Percentiles rank a stretch among this genome's conserved stretches.
phyloP scores from a whole-genome alignment of 148 eudicot species.

The Chenopodium berlandieri region DNA sequence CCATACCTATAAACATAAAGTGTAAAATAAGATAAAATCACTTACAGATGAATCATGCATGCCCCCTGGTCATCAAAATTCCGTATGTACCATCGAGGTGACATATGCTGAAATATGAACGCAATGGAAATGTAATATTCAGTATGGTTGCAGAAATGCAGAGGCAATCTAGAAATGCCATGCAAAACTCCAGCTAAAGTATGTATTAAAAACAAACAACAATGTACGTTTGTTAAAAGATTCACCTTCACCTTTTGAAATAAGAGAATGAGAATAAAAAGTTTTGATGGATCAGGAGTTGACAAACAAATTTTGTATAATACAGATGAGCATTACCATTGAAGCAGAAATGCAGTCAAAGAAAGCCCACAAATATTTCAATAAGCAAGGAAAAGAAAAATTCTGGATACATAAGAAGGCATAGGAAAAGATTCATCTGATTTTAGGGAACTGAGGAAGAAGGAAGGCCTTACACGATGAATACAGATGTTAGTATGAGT shows the following conservation, averaged over 20 bases:
- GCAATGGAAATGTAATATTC: slow-evolving; percentile 1
- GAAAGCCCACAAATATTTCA: neutral
- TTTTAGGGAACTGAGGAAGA: neutral
- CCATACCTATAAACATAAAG: neutral
- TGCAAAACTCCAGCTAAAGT: neutral
- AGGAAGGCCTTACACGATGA: slow-evolving; percentile 56
- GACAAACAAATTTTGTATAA: neutral
- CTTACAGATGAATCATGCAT: slow-evolving; percentile 94
- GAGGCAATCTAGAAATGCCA: neutral
- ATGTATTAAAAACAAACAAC: neutral
- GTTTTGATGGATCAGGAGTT: neutral
- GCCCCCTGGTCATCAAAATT: slow-evolving; percentile 60
- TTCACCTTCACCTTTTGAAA: neutral
- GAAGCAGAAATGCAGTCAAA: neutral
- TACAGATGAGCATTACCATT: neutral
- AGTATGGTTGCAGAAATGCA: neutral
- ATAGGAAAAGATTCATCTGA: neutral
- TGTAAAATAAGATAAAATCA: neutral
- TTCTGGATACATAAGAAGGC: neutral
- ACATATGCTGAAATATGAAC: slow-evolving; percentile 51
- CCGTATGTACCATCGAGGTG: slow-evolving; percentile 86
- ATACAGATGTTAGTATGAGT: slow-evolving; percentile 81
- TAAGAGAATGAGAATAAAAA: neutral
- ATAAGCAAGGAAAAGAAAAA: neutral
- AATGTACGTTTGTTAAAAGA: neutral